Base-by-base conservation (phyloP, 164 flowering plant genomes). In the Chimonanthus praecox region DNA sequence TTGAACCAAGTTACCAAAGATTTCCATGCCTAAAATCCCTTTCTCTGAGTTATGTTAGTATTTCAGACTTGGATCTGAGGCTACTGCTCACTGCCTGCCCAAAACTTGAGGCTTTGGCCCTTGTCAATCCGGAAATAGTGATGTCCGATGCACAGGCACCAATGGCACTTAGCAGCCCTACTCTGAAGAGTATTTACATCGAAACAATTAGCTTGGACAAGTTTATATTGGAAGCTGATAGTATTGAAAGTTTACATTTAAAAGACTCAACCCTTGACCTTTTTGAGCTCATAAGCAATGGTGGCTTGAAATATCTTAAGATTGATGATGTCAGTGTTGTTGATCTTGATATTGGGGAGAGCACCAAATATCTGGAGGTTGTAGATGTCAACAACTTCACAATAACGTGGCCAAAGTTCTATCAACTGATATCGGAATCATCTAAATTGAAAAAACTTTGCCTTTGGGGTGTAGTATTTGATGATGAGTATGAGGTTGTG, bases 331-430 rank as follows among this genome's bases (percentile, higher is more conserved):
- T 90, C 47, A 90, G 94, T 80, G 91, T 91, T 45, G 78, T 84
- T 51, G 91, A 91, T 81, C 85, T 94, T 67, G 94, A 94, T 75
- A 88, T 92, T 75, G 92, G 97, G 43, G 99, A 92, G 74, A 80
- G 72, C 77, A 65, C 79, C 47, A 95, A 94, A 65, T 87, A 87
- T 82, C 90, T 94, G 70, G 97, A 92, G 83, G 75, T 87, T 67
- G 89, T 94, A 21, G 97, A 94, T 82, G 82, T 92, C n/a, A 91
- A 88, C 80, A 90, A 87, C 82, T 92, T 89, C 83, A 90, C 97
- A 18, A 86, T 91, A 67, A 82, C 84, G 76, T 92, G 95, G 97
- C 87, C 90, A 2, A 91, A 87, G 77, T 90, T 94, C 75, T 88
- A 84, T 70, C 91, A 84, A 43, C 88, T 90, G 90, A 91, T 92